Evolutionary conservation across 331 rosid genomes (phyloP), one percentile per base, ranked within the genome.

Genomic region (Malus hybrid): DNA sequence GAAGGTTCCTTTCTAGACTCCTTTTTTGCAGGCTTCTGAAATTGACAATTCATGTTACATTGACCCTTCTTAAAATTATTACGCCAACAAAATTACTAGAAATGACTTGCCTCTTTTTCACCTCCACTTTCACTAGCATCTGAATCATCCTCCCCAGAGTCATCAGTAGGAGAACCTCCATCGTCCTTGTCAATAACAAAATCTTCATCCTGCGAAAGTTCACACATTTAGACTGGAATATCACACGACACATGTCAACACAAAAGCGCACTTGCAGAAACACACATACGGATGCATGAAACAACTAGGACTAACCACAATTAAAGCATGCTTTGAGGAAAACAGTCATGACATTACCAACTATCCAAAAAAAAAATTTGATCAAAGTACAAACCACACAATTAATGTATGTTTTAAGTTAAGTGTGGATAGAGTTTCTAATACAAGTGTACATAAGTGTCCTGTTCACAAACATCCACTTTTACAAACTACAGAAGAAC

Each of bases 151-250:
- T 64, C 97, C 50, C 99, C 99, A 68, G 99, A 95, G 89, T 89
- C 97, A 87, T 95, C 99, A 29, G 96, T 92, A 63, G 99, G 93
- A 69, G 99, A 95, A 78, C 99, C 99, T 70, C 73, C 90, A 81
- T 95, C 99, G 81, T 95, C 99, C 87, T 87, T 85, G 61, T 89
- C 98, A 18, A 65, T 46, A 60, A 92, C 97, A 86, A 90, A 95
- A 85, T 92, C 99, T 44, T 85, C 89, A 69, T 95, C 99, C 99
- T 95, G 87, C 44, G 75, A 66, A 69, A 44, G 78, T 69, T 80
- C 46, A 78, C 69, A 28, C 50, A 33, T 22, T 48, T 5, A 46
- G 65, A 74, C 65, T 74, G 63, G 46, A 67, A 73, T 65, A 63
- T 75, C 71, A 79, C 75, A 56, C 24, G 55, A 69, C 15, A 48